phyloP scores from a whole-genome alignment of 371 early-diverging fungal genomes.

The Blakeslea trispora region DNA sequence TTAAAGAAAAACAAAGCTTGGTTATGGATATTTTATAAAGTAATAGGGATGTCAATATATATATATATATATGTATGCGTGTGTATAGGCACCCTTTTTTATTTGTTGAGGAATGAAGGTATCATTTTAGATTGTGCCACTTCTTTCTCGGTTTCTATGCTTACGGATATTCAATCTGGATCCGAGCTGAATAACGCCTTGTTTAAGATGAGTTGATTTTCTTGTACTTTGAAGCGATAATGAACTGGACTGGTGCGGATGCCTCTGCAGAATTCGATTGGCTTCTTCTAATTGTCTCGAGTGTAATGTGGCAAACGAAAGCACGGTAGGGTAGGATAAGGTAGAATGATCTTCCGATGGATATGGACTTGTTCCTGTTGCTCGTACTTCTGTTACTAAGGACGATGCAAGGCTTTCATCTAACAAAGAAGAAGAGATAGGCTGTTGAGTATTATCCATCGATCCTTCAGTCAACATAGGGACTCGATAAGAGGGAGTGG shows the following conservation, averaged over 20 bases:
- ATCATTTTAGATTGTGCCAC: not conserved
- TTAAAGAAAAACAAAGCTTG: no score
- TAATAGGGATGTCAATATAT: no score
- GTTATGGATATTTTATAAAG: no score
- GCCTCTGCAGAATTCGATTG: conserved; percentile 4
- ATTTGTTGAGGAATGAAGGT: no score
- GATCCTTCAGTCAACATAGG: no score
- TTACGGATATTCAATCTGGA: conserved; percentile 1
- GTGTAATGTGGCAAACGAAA: conserved; percentile 13
- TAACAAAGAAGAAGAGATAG: no score
- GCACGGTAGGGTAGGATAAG: not conserved
- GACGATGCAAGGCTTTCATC: no score
- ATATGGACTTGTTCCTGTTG: not conserved
- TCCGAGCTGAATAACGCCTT: conserved; percentile 18
- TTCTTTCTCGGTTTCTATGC: not conserved
- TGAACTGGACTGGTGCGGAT: not conserved
- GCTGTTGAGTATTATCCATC: no score
- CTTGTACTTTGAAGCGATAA: not conserved
- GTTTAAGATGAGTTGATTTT: conserved; percentile 16
- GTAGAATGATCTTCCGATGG: no score
- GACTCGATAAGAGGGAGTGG: conserved; percentile 10
- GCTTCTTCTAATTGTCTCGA: conserved; percentile 15
- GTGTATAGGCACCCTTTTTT: no score
- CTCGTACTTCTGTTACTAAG: not conserved
- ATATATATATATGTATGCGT: no score